Percentiles rank a stretch among this genome's conserved stretches.
These are phyloP conservation scores for Millerozyma miso DNA, from an alignment of 805 yeast genomes.

Conservation along the genomic window DNA sequence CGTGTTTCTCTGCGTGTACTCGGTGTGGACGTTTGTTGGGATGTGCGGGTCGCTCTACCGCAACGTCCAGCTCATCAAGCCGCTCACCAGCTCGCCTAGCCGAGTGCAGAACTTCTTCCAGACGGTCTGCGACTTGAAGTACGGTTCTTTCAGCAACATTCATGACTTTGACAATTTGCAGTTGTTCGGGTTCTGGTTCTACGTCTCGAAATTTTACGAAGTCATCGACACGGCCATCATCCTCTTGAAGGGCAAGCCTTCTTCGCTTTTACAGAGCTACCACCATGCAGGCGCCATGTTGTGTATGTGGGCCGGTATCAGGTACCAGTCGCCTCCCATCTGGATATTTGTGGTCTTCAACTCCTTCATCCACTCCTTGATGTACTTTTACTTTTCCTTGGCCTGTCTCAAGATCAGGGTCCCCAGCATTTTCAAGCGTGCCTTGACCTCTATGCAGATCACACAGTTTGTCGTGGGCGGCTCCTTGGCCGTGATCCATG, in stretches of 20 bases:
- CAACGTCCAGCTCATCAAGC: slow-evolving; percentile 21
- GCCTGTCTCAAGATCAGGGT: slow-evolving; percentile 55
- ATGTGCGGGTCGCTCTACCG: slow-evolving; percentile 50
- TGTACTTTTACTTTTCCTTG: slow-evolving; percentile 67
- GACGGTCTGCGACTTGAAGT: slow-evolving; percentile 54
- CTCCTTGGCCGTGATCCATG: slow-evolving; percentile 57
- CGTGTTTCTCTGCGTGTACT: slow-evolving; percentile 57
- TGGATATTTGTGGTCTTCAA: slow-evolving; percentile 79
- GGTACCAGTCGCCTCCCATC: slow-evolving; percentile 69
- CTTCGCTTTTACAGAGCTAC: slow-evolving; percentile 65
- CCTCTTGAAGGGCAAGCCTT: slow-evolving; percentile 61
- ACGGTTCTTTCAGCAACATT: slow-evolving; percentile 49
- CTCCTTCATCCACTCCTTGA: slow-evolving; percentile 71
- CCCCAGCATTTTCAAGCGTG: slow-evolving; percentile 53
- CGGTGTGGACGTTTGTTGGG: slow-evolving; percentile 69
- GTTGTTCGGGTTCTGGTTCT: slow-evolving; percentile 62
- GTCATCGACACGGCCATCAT: slow-evolving; percentile 66
- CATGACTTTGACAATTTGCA: slow-evolving; percentile 36
- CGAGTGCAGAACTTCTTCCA: slow-evolving; percentile 50
- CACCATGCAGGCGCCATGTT: slow-evolving; percentile 80
- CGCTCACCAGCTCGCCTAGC: slow-evolving; percentile 5
- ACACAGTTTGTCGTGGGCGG: slow-evolving; percentile 69
- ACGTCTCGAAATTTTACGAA: slow-evolving; percentile 68
- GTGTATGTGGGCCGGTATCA: slow-evolving; percentile 76
- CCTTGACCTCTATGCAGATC: slow-evolving; percentile 64